These are phyloP conservation scores for Naganishia friedmannii DNA, from an alignment of 768 basidiomycete genomes.

Conservation along the genomic window DNA sequence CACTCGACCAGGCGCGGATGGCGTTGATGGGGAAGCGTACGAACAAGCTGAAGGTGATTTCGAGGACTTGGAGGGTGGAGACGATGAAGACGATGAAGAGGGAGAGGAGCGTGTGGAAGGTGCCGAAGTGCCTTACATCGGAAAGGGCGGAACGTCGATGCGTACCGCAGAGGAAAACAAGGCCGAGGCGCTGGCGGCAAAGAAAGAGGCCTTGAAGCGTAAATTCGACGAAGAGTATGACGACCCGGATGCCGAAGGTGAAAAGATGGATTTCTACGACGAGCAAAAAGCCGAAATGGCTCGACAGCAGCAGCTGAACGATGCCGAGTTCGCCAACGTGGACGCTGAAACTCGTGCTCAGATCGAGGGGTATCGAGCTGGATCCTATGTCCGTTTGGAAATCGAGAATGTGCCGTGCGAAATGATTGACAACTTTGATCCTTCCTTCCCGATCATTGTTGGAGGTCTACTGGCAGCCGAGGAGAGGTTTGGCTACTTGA, in stretches of 20 bases:
- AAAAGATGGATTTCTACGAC: constrained; percentile 80
- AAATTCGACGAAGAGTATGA: constrained; percentile 98
- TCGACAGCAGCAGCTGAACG: constrained; percentile 74
- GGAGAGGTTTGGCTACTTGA: constrained; percentile 86
- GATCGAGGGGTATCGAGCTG: constrained; percentile 86
- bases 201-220: constrained; percentile 85
- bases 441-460: constrained; percentile 81
- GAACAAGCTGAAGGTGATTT: constrained; percentile 52
- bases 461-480: constrained; percentile 87
- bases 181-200: constrained; percentile 63
- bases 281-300: constrained; percentile 89
- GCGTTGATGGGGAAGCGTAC: constrained; percentile 46
- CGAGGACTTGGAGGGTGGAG: constrained; percentile 49
- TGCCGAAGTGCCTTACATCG: constrained; percentile 53
- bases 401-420: constrained; percentile 80
- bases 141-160: constrained; percentile 48
- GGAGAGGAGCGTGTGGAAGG: constrained; percentile 52
- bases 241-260: constrained; percentile 59
- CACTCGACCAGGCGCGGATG: constrained; percentile 55
- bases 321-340: constrained; percentile 75
- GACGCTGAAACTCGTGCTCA: constrained; percentile 72
- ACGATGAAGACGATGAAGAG: constrained; percentile 51
- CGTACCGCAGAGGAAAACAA: constrained; percentile 47
- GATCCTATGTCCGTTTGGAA: constrained; percentile 89
- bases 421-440: constrained; percentile 88